Conservation (phyloP, 768 basidiomycete species). For the Russula compacta region DNA sequence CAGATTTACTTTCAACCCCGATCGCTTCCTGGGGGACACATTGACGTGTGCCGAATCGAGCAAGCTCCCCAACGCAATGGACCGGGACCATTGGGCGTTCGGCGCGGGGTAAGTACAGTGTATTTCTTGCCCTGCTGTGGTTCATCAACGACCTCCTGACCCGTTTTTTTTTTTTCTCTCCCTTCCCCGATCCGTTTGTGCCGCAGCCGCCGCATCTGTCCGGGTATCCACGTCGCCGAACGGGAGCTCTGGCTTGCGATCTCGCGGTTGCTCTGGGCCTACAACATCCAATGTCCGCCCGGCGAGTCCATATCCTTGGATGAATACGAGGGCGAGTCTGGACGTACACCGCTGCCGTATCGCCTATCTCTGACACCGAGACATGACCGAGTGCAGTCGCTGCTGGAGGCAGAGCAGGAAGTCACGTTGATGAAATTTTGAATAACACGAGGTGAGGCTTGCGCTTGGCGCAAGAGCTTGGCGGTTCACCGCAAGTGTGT, state of each 20-base stretch:
- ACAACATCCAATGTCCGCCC: slow-evolving; percentile 34
- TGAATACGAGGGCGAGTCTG: slow-evolving; percentile 39
- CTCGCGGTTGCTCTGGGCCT: slow-evolving; percentile 41
- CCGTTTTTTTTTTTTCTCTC: too few relatives aligned
- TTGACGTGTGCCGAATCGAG: slow-evolving; percentile 36
- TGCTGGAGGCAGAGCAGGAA: slow-evolving; percentile 15
- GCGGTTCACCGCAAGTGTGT: too few relatives aligned
- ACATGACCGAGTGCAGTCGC: slow-evolving; percentile 16
- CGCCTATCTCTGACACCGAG: slow-evolving; percentile 24
- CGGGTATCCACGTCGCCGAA: slow-evolving; percentile 37
- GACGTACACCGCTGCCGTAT: slow-evolving; percentile 38
- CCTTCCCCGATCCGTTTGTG: not conserved
- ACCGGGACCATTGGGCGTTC: slow-evolving; percentile 45
- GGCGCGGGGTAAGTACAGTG: slow-evolving; percentile 35
- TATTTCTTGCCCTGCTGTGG: not conserved
- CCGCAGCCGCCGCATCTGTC: slow-evolving; percentile 32
- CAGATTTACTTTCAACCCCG: slow-evolving; percentile 31
- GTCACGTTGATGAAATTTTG: slow-evolving; percentile 12
- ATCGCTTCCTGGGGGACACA: slow-evolving; percentile 35
- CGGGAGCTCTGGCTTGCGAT: slow-evolving; percentile 38
- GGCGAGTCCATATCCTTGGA: slow-evolving; percentile 36
- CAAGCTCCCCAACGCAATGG: slow-evolving; percentile 22
- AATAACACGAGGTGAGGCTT: not conserved
- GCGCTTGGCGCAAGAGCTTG: not conserved
- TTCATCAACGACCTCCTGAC: too few relatives aligned